Conservation (phyloP, 192 early-diverging fungal species). For the Entomortierella parvispora region DNA sequence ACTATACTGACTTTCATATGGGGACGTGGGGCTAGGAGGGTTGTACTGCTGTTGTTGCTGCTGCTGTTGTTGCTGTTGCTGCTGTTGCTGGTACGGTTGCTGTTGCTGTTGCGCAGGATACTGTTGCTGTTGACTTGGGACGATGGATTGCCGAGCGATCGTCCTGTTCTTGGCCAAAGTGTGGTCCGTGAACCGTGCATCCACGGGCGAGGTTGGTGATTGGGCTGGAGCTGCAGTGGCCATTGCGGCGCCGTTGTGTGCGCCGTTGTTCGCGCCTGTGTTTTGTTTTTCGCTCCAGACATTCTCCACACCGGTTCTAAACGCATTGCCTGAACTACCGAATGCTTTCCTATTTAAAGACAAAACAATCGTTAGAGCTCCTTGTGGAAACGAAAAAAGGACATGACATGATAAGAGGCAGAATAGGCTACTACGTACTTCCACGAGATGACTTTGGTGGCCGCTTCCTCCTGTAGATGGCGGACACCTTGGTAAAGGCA, state of each 20-base stretch:
- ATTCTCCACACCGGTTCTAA: constrained; percentile 12
- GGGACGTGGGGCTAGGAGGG: constrained; percentile 1
- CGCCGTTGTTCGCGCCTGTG: neutral
- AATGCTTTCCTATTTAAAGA: constrained; percentile 6
- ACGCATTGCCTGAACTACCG: neutral
- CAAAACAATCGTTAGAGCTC: neutral
- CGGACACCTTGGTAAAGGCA: constrained; percentile 12
- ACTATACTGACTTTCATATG: neutral
- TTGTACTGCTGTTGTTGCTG: constrained; percentile 3
- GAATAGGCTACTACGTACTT: neutral
- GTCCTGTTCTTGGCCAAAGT: too few species aligned
- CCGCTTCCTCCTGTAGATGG: constrained; percentile 10
- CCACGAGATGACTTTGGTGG: constrained; percentile 18
- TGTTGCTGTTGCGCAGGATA: neutral
- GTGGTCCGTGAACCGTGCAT: neutral
- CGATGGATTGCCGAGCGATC: neutral
- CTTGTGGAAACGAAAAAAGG: neutral
- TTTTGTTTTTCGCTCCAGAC: constrained; percentile 8
- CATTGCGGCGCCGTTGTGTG: neutral
- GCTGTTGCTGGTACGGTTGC: neutral
- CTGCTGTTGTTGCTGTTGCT: constrained; percentile 9
- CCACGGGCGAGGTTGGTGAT: constrained; percentile 17
- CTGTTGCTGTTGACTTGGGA: neutral
- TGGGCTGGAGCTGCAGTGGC: neutral
- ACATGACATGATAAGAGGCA: neutral